Percentiles rank a stretch among this genome's conserved stretches.
These are phyloP conservation scores for Bidens hawaiensis DNA, from an alignment of 140 eudicot species.

Conservation along the genomic window DNA sequence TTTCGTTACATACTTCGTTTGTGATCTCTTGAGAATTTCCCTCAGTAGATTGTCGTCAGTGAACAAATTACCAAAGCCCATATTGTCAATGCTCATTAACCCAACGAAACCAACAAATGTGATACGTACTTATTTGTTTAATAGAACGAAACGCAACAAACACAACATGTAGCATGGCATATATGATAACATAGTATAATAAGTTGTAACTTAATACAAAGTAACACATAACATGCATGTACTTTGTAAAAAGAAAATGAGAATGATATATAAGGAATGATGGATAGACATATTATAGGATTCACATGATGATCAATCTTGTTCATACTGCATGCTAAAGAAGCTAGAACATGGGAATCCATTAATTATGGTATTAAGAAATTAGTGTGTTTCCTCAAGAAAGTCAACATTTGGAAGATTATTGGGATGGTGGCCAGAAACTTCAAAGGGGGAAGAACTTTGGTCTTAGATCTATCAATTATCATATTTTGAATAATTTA, in stretches of 20 bases:
- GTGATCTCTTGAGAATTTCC: no score
- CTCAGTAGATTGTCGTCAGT: no score
- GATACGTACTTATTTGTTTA: no score
- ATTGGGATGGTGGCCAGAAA: slow-evolving; percentile 21
- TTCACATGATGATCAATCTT: not conserved
- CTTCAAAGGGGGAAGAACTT: slow-evolving; percentile 29
- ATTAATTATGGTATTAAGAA: slow-evolving; percentile 18
- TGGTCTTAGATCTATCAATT: slow-evolving; percentile 26
- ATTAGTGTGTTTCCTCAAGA: slow-evolving; percentile 18
- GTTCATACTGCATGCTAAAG: slow-evolving; percentile 5
- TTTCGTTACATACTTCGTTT: no score
- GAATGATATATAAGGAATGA: not conserved
- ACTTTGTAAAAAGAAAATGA: not conserved
- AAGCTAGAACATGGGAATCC: slow-evolving; percentile 27
- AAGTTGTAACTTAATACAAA: no score
- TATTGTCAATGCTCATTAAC: no score
- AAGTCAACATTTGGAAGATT: slow-evolving; percentile 19
- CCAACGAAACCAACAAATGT: no score
- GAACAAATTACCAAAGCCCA: no score
- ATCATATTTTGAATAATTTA: not conserved
- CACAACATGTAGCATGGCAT: no score
- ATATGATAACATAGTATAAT: no score
- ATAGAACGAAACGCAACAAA: no score
- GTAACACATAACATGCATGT: no score
- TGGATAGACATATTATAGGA: not conserved